A percentile compares a stretch with the other conserved stretches of the same genome.
These are phyloP conservation scores for Ustilago hordei DNA, from an alignment of 1,284 basidiomycete species.

Conservation along the genomic window DNA sequence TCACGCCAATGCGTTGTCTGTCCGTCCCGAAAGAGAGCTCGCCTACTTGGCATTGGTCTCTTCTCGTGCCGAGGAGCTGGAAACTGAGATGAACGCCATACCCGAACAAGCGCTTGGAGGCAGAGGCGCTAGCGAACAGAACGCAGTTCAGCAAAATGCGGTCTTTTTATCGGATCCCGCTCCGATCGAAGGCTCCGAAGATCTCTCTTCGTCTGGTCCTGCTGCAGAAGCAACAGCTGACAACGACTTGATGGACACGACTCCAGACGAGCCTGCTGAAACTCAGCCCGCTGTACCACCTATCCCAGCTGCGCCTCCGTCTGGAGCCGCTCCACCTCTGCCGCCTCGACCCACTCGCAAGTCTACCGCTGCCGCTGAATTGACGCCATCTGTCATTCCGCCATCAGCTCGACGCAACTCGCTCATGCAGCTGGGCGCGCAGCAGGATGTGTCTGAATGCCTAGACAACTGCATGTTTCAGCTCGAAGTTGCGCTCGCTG, in stretches of 20 bases:
- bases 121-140: background rate
- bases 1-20: slow-evolving; percentile 76
- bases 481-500: slow-evolving; percentile 88
- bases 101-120: slow-evolving; percentile 3
- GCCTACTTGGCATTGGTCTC: slow-evolving; percentile 93
- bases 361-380: slow-evolving; percentile 6
- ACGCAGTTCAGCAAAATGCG: background rate
- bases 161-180: slow-evolving; percentile 14
- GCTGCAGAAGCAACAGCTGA: background rate
- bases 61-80: slow-evolving; percentile 81
- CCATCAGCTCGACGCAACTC: slow-evolving; percentile 49
- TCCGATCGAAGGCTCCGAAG: background rate
- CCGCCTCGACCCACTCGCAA: slow-evolving; percentile 30
- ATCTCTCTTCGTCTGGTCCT: background rate
- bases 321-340: slow-evolving; percentile 19
- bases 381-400: slow-evolving; percentile 19
- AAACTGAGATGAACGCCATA: slow-evolving; percentile 20
- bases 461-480: slow-evolving; percentile 99
- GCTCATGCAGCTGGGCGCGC: slow-evolving; percentile 77
- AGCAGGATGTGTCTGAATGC: slow-evolving; percentile 97
- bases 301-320: background rate
- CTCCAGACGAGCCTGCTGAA: slow-evolving; percentile 14
- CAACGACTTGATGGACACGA: slow-evolving; percentile 28
- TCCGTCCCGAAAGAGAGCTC: slow-evolving; percentile 85
- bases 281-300: background rate